Percentiles rank a stretch among this genome's conserved stretches.
phyloP scores from a whole-genome alignment of 352 stramenopile genomes.

The Blastocystis sp. region DNA sequence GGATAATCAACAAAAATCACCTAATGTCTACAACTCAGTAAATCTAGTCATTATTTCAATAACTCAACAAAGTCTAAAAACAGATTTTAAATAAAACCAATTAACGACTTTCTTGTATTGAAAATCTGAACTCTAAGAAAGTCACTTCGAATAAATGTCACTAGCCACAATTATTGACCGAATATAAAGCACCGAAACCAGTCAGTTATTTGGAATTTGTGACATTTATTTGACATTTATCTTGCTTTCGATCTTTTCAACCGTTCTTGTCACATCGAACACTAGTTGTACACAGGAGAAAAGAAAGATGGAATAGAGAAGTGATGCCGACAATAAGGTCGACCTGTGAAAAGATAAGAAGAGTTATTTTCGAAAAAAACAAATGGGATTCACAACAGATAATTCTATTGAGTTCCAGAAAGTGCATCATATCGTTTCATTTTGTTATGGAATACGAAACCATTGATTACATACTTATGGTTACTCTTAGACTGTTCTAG shows the following conservation, averaged over 20 bases:
- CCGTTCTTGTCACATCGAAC: background rate
- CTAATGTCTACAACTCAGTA: background rate
- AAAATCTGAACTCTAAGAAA: conserved; percentile 48
- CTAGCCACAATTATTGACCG: conserved; percentile 33
- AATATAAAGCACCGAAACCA: background rate
- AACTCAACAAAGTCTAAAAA: conserved; percentile 55
- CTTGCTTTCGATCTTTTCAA: background rate
- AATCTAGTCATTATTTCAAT: conserved; percentile 59
- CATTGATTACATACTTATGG: conserved; percentile 14
- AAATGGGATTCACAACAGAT: background rate
- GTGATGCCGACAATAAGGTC: background rate
- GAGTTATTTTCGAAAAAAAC: background rate
- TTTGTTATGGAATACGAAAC: conserved; percentile 46
- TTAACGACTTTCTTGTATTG: conserved; percentile 60
- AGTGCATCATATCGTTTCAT: conserved; percentile 23
- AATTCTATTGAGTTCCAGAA: background rate
- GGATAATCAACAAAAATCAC: background rate
- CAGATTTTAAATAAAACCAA: conserved; percentile 42
- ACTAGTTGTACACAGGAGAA: background rate
- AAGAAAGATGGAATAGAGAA: background rate
- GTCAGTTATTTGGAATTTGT: background rate
- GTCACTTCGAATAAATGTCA: conserved; percentile 19
- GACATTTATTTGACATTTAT: conserved; percentile 10
- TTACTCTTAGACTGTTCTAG: background rate
- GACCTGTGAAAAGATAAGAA: background rate